Evolutionary conservation across 2,329 filamentous ascomycete species (phyloP), one percentile per base, ranked within the genome.

Genomic region (Tympanopsis confertula): DNA sequence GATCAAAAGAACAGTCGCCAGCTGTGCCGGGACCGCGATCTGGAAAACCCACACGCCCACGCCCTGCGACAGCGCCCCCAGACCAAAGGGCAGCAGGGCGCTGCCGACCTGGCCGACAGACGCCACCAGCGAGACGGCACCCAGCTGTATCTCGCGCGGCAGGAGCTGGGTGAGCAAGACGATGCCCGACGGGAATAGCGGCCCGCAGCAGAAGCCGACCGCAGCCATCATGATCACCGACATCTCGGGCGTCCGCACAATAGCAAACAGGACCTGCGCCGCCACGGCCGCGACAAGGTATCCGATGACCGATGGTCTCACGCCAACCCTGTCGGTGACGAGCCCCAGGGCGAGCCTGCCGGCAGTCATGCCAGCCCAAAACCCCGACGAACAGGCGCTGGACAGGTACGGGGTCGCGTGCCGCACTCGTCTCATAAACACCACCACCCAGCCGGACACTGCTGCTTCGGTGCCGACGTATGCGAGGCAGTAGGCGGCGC

Each of bases 381-480:
- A 68, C 0, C 55, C 56, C 1, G 63, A 63, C 0, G 61, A 63
- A 7, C 59, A 57, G 1, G 65, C 46, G 5, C 57, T 58, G 4
- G 63, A 55, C 0, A 59, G 42, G 12, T 58, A 57, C 0, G 53
- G 47, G 3, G 58, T 51, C 0, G 55, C 50, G 29, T 58, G 48
- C 4, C 62, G 61, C 13, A 54, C 50, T 2, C 62, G 56, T 3
- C 50, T 48, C 60, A 66, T 66, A 49, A 62, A 68, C 1, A 61
- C 57, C 2, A 65, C 56, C 7, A 67, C 53, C 64, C 64, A 68
- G 20, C 62, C 62, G 3, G 60, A 64, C 1, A 66, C 61, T 0
- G 58, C 57, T 15, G 56, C 55, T 41, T 68, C 64, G 13, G 58
- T 63, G 13, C 63, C 62, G 4, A 66, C 57, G 41, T 65, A 64